Percentiles rank a stretch among this genome's conserved stretches.
Conservation (phyloP, 2,329 filamentous ascomycete genomes). For the Calonectria multiphialidica region DNA sequence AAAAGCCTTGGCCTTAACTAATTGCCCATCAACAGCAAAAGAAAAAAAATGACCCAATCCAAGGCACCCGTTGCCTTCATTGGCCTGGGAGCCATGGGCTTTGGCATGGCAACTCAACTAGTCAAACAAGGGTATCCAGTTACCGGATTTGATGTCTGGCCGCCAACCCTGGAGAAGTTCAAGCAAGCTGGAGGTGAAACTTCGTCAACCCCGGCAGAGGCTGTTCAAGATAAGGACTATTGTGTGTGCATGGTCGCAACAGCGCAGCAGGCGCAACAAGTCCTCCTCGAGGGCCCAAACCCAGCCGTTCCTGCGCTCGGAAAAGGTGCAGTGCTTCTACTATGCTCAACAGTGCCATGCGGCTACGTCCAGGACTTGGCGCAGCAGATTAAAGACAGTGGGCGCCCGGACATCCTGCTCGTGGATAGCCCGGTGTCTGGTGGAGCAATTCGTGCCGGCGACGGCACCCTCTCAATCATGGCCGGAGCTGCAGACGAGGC, state of each 20-base stretch:
- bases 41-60: conserved; percentile 9
- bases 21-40: not conserved
- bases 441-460: conserved; percentile 58
- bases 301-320: conserved; percentile 20
- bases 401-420: conserved; percentile 21
- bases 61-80: conserved; percentile 30
- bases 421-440: conserved; percentile 54
- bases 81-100: conserved; percentile 35
- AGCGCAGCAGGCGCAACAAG: conserved; percentile 25
- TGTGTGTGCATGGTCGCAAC: conserved; percentile 35
- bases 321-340: conserved; percentile 18
- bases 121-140: conserved; percentile 28
- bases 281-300: conserved; percentile 22
- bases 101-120: conserved; percentile 31
- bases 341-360: conserved; percentile 29
- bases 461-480: conserved; percentile 80
- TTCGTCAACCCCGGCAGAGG: conserved; percentile 15
- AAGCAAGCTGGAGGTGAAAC: conserved; percentile 15
- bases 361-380: conserved; percentile 22
- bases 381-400: conserved; percentile 13
- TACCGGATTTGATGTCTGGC: conserved; percentile 30
- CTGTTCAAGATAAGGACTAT: conserved; percentile 8
- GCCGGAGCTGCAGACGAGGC: conserved; percentile 70
- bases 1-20: not conserved
- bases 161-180: conserved; percentile 19